A percentile compares a stretch with the other conserved stretches of the same genome.
These are phyloP conservation scores for Fusarium tupiense DNA, from an alignment of 2,329 filamentous ascomycete genomes.

Conservation along the genomic window DNA sequence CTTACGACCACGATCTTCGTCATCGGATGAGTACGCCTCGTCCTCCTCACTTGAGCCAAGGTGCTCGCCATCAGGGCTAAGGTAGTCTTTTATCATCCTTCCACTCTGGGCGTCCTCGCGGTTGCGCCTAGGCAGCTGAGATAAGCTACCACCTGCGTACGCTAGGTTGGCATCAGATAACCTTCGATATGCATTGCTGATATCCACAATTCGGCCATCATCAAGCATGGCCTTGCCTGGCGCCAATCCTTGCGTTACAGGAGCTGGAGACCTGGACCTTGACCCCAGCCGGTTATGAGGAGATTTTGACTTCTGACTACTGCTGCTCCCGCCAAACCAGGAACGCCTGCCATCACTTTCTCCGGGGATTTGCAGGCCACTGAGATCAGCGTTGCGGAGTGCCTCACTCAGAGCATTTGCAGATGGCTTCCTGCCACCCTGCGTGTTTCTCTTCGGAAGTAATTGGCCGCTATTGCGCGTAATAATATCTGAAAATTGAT, in stretches of 20 bases:
- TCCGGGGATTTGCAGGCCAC: conserved; percentile 59
- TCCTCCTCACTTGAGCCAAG: conserved; percentile 78
- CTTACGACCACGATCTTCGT: conserved; percentile 73
- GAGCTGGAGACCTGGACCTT: conserved; percentile 50
- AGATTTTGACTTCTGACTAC: conserved; percentile 60
- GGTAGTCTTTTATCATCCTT: conserved; percentile 74
- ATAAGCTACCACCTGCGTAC: conserved; percentile 70
- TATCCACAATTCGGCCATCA: conserved; percentile 71
- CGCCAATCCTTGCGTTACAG: conserved; percentile 40
- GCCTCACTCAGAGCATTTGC: conserved; percentile 60
- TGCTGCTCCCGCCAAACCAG: conserved; percentile 48
- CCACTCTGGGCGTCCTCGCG: conserved; percentile 54
- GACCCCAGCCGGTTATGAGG: conserved; percentile 59
- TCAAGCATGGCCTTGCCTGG: conserved; percentile 61
- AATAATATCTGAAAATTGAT: conserved; percentile 70
- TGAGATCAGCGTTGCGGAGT: conserved; percentile 62
- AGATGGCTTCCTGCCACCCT: conserved; percentile 52
- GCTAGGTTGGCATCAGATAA: conserved; percentile 77
- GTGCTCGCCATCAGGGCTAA: conserved; percentile 72
- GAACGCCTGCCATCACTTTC: conserved; percentile 56
- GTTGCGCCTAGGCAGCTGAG: conserved; percentile 69
- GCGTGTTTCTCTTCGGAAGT: conserved; percentile 62
- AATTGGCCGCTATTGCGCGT: conserved; percentile 60
- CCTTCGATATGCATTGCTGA: conserved; percentile 74
- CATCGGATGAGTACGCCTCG: conserved; percentile 69